Conservation (phyloP, 148 eudicot species). For the Chenopodium formosanum region DNA sequence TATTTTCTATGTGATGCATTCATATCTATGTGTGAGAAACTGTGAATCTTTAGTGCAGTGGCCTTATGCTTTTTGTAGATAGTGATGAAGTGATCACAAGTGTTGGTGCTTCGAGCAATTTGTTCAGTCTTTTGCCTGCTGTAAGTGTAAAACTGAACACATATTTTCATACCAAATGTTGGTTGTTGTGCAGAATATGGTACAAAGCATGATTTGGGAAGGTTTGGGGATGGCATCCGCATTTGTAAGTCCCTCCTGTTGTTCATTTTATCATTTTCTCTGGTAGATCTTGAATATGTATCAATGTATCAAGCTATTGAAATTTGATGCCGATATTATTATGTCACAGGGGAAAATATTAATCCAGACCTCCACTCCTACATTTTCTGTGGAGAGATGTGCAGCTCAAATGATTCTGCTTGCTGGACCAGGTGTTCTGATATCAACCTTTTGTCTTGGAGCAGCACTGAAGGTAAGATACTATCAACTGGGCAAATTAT, state of each 20-base stretch:
- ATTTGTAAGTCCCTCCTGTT: constrained; percentile 61
- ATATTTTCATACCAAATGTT: constrained; percentile 6
- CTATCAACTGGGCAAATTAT: no score
- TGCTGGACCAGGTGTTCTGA: no score
- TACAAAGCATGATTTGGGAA: constrained; percentile 73
- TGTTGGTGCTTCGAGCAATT: constrained; percentile 2
- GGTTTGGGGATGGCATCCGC: constrained; percentile 89
- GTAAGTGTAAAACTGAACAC: neutral
- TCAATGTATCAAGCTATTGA: neutral
- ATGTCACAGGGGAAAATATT: constrained; percentile 76
- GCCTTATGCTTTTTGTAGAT: neutral
- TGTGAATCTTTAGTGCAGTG: neutral
- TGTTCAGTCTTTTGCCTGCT: neutral
- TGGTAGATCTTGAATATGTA: neutral
- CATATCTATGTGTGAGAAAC: neutral
- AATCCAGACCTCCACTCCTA: constrained; percentile 62
- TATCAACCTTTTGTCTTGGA: no score
- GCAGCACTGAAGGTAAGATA: no score
- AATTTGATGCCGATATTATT: constrained; percentile 10
- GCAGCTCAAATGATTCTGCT: no score
- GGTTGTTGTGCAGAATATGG: constrained; percentile 71
- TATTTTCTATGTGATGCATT: neutral
- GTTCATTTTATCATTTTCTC: constrained; percentile 1
- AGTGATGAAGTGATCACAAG: constrained; percentile 4
- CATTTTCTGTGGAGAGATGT: no score